Conservation (phyloP, 1,139 yeast genomes). For the Yamadazyma epiphylla region DNA sequence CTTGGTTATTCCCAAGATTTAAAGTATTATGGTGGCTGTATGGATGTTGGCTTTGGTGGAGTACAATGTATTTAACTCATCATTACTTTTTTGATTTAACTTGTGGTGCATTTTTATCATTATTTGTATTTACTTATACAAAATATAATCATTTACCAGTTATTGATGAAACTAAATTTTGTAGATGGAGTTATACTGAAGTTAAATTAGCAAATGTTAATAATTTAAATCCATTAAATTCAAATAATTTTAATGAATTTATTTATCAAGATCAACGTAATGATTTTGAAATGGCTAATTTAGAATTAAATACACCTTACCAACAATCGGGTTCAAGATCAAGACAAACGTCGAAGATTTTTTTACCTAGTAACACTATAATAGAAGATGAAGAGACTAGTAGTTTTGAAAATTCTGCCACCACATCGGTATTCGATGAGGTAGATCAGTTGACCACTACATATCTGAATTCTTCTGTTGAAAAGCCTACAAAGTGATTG, state of each 20-base stretch:
- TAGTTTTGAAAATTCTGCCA: slow-evolving; percentile 31
- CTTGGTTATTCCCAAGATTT: slow-evolving; percentile 73
- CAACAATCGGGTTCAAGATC: slow-evolving; percentile 21
- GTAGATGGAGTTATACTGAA: slow-evolving; percentile 78
- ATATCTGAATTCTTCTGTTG: slow-evolving; percentile 12
- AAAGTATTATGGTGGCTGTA: slow-evolving; percentile 66
- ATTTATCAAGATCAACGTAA: slow-evolving; percentile 9
- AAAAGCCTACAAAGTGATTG: slow-evolving; percentile 12
- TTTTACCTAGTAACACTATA: slow-evolving; percentile 15
- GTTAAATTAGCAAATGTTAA: slow-evolving; percentile 23
- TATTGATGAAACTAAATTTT: slow-evolving; percentile 55
- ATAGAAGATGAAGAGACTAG: slow-evolving; percentile 26
- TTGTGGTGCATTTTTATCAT: slow-evolving; percentile 81
- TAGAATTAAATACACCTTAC: slow-evolving; percentile 3
- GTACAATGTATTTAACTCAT: slow-evolving; percentile 94
- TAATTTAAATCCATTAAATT: slow-evolving; percentile 32
- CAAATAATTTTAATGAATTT: slow-evolving; percentile 11
- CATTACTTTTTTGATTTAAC: slow-evolving; percentile 91
- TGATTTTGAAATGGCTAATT: slow-evolving; percentile 6
- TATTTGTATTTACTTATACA: slow-evolving; percentile 67
- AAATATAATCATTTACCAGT: slow-evolving; percentile 75
- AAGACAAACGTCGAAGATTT: slow-evolving; percentile 28
- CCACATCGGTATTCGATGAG: slow-evolving; percentile 40
- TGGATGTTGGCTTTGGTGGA: slow-evolving; percentile 96
- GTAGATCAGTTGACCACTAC: slow-evolving; percentile 14